Percentiles rank a stretch among this genome's conserved stretches.
Evolutionary conservation across 2,329 filamentous ascomycete genomes (phyloP).

Genomic region (Fusarium newnesense): DNA sequence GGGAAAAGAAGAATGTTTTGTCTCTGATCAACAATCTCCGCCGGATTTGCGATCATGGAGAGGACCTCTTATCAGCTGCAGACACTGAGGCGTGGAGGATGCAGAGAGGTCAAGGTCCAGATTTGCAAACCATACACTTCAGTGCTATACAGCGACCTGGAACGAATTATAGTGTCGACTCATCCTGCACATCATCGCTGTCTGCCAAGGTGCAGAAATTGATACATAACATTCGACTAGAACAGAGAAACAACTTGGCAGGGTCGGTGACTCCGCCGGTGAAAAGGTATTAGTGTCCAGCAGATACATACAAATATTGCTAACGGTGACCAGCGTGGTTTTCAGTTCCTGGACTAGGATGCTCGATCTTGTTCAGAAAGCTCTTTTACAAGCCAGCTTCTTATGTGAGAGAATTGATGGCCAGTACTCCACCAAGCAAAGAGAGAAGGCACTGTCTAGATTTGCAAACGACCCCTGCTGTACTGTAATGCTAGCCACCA

Average conservation of each 20-base stretch:
- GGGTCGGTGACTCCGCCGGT: rapidly evolving
- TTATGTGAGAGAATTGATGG: slow-evolving; percentile 44
- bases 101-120: rapidly evolving
- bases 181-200: rapidly evolving
- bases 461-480: slow-evolving; percentile 32
- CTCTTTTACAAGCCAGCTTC: slow-evolving; percentile 25
- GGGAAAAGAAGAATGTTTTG: not conserved
- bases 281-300: not conserved
- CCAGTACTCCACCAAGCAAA: not conserved
- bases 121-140: rapidly evolving
- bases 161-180: rapidly evolving
- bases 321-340: not conserved
- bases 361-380: slow-evolving; percentile 41
- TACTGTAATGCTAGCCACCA: slow-evolving; percentile 46
- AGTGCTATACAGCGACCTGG: rapidly evolving
- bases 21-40: slow-evolving; percentile 1
- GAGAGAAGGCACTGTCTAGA: slow-evolving; percentile 8
- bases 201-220: not conserved
- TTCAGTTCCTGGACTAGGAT: slow-evolving; percentile 33
- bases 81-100: not conserved
- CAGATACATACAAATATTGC: rapidly evolving
- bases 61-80: not conserved
- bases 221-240: not conserved
- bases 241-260: not conserved
- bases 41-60: slow-evolving; percentile 15